phyloP scores from a whole-genome alignment of 192 early-diverging fungal species.

The Ambispora gerdemannii region DNA sequence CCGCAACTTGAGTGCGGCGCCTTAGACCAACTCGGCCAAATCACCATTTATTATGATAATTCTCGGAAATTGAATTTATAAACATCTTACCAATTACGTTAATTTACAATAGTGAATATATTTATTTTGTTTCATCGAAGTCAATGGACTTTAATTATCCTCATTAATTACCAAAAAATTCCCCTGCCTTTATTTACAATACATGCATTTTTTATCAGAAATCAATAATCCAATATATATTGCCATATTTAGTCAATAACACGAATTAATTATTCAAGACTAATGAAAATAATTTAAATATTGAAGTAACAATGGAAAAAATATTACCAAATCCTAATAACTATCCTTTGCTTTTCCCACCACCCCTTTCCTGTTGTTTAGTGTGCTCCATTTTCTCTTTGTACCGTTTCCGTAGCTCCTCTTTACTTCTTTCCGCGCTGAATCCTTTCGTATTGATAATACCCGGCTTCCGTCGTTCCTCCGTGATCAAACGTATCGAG shows the following conservation, averaged over 20 bases:
- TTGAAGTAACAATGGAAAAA: too few species aligned
- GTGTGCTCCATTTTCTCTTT: conserved; percentile 21
- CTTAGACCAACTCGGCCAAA: conserved; percentile 73
- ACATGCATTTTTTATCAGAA: too few species aligned
- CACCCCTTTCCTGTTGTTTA: conserved; percentile 6
- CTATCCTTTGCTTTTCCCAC: conserved; percentile 1
- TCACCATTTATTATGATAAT: conserved; percentile 32
- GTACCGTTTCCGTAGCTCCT: conserved; percentile 24
- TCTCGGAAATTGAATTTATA: not conserved
- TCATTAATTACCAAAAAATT: too few species aligned
- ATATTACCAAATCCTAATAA: not conserved
- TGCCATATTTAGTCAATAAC: too few species aligned
- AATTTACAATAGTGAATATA: too few species aligned
- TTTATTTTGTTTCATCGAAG: too few species aligned
- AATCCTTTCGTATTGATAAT: conserved; percentile 14
- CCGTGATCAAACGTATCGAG: conserved; percentile 13
- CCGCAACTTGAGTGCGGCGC: conserved; percentile 80
- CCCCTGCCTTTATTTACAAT: too few species aligned
- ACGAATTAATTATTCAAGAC: too few species aligned
- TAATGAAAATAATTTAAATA: too few species aligned
- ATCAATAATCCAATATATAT: too few species aligned
- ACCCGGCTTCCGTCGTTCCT: conserved; percentile 17
- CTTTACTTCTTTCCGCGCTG: conserved; percentile 15
- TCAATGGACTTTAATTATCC: too few species aligned
- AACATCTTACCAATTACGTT: too few species aligned